A percentile compares a stretch with the other conserved stretches of the same genome.
Evolutionary conservation across 2,329 filamentous ascomycete genomes (phyloP).

Genomic region (Exophiala lecanii-corni): DNA sequence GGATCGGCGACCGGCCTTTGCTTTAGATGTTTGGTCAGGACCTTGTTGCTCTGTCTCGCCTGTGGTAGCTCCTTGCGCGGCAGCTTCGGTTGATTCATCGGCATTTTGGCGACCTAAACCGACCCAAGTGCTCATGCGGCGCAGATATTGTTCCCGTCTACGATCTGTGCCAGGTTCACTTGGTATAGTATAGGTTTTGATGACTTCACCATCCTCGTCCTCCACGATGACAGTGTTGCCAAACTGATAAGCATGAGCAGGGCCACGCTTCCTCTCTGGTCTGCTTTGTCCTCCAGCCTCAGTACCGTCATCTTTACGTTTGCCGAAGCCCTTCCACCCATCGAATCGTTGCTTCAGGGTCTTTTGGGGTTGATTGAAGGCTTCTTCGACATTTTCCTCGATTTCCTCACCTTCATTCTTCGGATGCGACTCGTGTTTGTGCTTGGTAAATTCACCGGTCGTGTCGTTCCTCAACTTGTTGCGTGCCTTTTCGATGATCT

Average conservation of each 20-base stretch:
- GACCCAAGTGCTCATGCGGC: constrained; percentile 59
- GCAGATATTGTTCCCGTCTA: constrained; percentile 38
- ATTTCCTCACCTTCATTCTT: constrained; percentile 43
- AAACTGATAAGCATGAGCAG: constrained; percentile 63
- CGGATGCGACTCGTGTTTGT: constrained; percentile 40
- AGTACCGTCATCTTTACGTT: constrained; percentile 31
- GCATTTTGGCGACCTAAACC: constrained; percentile 35
- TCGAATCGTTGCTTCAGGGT: constrained; percentile 46
- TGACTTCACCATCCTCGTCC: constrained; percentile 63
- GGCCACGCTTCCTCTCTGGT: constrained; percentile 42
- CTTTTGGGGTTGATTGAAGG: constrained; percentile 32
- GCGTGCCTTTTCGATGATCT: constrained; percentile 52
- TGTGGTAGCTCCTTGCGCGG: constrained; percentile 28
- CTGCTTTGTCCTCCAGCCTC: constrained; percentile 24
- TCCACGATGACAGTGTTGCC: constrained; percentile 68
- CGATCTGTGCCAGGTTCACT: constrained; percentile 26
- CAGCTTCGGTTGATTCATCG: constrained; percentile 15
- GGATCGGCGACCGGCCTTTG: neutral
- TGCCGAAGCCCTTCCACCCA: constrained; percentile 42
- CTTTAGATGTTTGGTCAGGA: constrained; percentile 33
- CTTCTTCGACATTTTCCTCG: constrained; percentile 35
- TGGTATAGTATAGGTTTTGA: constrained; percentile 65
- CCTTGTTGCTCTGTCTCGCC: constrained; percentile 19
- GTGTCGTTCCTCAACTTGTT: constrained; percentile 51
- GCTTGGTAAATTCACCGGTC: constrained; percentile 42